Percentiles rank a stretch among this genome's conserved stretches.
Evolutionary conservation across 1,284 basidiomycete species (phyloP).

Genomic region (Cronartium quercuum): DNA sequence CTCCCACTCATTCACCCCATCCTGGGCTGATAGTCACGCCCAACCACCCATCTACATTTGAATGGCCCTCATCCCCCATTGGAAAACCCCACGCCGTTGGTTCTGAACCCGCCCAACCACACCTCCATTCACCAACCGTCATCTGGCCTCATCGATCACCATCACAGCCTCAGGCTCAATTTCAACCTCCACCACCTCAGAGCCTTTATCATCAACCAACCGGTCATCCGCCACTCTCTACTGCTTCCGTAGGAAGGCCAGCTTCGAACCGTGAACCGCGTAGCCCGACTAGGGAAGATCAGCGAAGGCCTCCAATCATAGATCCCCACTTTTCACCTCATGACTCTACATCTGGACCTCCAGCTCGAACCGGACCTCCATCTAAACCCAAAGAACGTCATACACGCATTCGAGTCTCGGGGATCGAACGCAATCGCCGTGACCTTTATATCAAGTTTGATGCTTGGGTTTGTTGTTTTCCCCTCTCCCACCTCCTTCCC

Average conservation of each 20-base stretch:
- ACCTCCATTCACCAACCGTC: background rate
- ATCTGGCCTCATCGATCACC: constrained; percentile 21
- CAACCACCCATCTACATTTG: background rate
- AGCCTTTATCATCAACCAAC: background rate
- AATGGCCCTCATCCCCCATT: background rate
- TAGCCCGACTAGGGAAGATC: constrained; percentile 35
- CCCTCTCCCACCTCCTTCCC: background rate
- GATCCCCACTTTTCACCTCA: background rate
- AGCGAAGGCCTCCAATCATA: background rate
- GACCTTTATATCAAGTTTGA: constrained; percentile 87
- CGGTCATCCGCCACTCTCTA: too few relatives aligned
- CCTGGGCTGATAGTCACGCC: background rate
- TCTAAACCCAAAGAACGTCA: constrained; percentile 69
- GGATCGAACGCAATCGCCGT: constrained; percentile 81
- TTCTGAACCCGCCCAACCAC: constrained; percentile 13
- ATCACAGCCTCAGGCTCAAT: background rate
- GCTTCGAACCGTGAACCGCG: constrained; percentile 15
- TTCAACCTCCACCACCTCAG: background rate
- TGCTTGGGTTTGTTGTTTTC: constrained; percentile 63
- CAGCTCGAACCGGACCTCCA: background rate
- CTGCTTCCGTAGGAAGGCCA: too few relatives aligned
- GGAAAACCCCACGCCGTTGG: background rate
- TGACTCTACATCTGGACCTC: background rate
- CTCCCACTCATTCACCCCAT: background rate
- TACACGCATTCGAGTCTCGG: constrained; percentile 76